Percentiles rank a stretch among this genome's conserved stretches.
Evolutionary conservation across 192 early-diverging fungal genomes (phyloP).

Genomic region (Rhizophagus clarus): DNA sequence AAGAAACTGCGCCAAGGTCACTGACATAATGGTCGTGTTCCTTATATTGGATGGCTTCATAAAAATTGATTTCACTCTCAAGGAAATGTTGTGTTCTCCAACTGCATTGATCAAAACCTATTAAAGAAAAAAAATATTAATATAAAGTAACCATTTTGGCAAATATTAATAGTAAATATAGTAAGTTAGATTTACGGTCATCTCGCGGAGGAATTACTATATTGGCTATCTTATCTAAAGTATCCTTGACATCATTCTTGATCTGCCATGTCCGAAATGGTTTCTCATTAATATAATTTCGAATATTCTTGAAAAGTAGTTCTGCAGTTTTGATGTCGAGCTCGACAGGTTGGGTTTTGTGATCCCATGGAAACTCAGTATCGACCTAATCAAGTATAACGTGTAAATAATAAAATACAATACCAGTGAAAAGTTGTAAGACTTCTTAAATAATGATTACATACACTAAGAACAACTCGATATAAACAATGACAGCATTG

Average conservation of each 20-base stretch:
- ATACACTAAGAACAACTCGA: slow-evolving; percentile 58
- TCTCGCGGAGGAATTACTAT: not conserved
- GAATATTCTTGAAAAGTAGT: not conserved
- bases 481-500: slow-evolving; percentile 74
- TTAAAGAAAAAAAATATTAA: not conserved
- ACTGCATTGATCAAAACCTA: slow-evolving; percentile 11
- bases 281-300: slow-evolving; percentile 20
- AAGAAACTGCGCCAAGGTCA: not conserved
- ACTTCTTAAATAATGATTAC: not conserved
- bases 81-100: slow-evolving; percentile 17
- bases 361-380: slow-evolving; percentile 52
- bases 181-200: not conserved
- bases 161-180: not conserved
- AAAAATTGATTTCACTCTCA: slow-evolving; percentile 17
- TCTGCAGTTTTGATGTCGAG: slow-evolving; percentile 59
- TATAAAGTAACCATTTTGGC: not conserved
- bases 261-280: not conserved
- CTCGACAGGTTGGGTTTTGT: slow-evolving; percentile 46
- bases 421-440: not conserved
- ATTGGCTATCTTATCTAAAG: slow-evolving; percentile 16
- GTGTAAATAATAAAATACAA: not conserved
- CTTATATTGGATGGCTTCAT: slow-evolving; percentile 8
- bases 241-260: slow-evolving; percentile 22
- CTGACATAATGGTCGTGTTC: slow-evolving; percentile 10
- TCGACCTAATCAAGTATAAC: slow-evolving; percentile 41